Evolutionary conservation across 176 grass and related monocot genomes (phyloP).

Genomic region (Ananas comosus): DNA sequence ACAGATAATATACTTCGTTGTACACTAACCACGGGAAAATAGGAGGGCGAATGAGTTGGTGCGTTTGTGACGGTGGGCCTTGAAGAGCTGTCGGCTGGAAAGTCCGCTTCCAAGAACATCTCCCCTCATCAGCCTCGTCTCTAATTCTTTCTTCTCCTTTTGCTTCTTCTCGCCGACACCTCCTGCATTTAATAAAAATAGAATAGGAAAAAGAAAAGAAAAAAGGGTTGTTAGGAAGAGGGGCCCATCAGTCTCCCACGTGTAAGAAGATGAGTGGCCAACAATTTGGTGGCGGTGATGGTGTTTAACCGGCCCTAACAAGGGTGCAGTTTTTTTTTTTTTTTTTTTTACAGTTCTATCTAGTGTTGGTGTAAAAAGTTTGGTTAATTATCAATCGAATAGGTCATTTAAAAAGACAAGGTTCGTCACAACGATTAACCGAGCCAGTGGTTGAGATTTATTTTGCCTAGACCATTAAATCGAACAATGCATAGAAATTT

Average conservation of each 20-base stretch:
- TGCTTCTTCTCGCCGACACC: slow-evolving; percentile 49
- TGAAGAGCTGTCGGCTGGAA: slow-evolving; percentile 23
- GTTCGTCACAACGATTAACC: no score
- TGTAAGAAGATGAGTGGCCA: not conserved
- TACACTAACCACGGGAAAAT: not conserved
- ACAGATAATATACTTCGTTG: not conserved
- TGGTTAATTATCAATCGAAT: no score
- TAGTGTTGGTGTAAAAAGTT: no score
- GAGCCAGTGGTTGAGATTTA: no score
- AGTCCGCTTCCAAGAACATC: slow-evolving; percentile 26
- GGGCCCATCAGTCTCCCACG: not conserved
- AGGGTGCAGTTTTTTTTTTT: no score
- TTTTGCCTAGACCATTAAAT: no score
- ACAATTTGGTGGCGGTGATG: not conserved
- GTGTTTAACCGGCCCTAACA: no score
- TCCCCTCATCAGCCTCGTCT: not conserved
- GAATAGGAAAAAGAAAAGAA: not conserved
- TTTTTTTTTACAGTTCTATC: no score
- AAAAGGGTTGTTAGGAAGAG: not conserved
- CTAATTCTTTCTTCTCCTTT: slow-evolving; percentile 2
- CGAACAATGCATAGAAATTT: no score
- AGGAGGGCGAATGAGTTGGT: not conserved
- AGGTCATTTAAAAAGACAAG: no score
- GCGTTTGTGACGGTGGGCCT: not conserved
- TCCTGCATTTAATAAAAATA: slow-evolving; percentile 15